phyloP scores from a whole-genome alignment of 768 basidiomycete species.

The Asterophora lycoperdoides region DNA sequence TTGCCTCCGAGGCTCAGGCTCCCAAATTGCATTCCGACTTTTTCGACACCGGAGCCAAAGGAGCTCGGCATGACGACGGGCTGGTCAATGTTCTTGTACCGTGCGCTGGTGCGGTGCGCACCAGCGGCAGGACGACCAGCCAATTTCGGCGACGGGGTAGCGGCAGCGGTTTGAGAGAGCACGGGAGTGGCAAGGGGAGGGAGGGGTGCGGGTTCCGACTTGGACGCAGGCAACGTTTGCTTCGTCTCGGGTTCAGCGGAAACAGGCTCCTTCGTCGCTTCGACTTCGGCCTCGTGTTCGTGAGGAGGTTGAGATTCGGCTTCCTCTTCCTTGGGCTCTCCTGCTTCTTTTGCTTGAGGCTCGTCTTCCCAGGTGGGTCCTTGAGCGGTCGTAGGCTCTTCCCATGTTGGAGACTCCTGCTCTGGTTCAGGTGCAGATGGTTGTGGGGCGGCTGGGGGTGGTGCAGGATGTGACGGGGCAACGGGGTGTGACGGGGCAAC shows the following conservation, averaged over 20 bases:
- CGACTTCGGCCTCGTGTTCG: constrained; percentile 27
- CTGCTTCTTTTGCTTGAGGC: constrained; percentile 35
- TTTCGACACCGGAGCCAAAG: constrained; percentile 62
- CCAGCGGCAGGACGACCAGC: constrained; percentile 48
- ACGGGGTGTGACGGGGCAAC: constrained; percentile 17
- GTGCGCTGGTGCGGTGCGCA: constrained; percentile 53
- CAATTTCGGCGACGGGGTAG: constrained; percentile 48
- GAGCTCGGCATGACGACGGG: constrained; percentile 78
- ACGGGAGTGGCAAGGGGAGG: constrained; percentile 28
- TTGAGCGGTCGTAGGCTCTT: constrained; percentile 70
- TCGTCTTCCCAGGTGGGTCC: constrained; percentile 73
- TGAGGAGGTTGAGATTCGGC: constrained; percentile 17
- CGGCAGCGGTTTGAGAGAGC: constrained; percentile 31
- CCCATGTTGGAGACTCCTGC: constrained; percentile 44
- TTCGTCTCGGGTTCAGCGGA: constrained; percentile 28
- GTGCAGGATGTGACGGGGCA: constrained; percentile 18
- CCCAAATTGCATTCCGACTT: constrained; percentile 88
- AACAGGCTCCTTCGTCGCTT: constrained; percentile 27
- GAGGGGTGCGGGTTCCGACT: constrained; percentile 34
- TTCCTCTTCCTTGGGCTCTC: constrained; percentile 16
- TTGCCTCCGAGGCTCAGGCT: constrained; percentile 77
- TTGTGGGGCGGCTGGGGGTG: constrained; percentile 27
- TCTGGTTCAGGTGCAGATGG: constrained; percentile 29
- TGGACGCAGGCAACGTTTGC: constrained; percentile 21
- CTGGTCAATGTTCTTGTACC: constrained; percentile 71